Percentiles rank a stretch among this genome's conserved stretches.
phyloP scores from a whole-genome alignment of 1,284 basidiomycete genomes.

The Ustilago xerochloae region DNA sequence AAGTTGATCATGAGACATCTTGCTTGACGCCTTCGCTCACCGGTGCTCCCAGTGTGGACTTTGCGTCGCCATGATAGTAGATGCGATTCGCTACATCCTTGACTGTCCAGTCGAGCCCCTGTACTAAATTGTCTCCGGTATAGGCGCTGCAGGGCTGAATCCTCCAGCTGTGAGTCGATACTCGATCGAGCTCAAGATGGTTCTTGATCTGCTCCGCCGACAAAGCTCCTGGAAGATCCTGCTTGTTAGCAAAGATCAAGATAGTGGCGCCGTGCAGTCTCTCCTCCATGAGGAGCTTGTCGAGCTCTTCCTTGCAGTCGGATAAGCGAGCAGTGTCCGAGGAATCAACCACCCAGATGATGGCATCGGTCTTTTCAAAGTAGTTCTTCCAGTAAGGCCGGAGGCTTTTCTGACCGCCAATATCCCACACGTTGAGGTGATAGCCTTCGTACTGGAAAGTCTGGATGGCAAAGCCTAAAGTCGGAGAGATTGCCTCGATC shows the following conservation, averaged over 20 bases:
- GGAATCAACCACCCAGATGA: slow-evolving; percentile 99
- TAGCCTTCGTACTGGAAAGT: slow-evolving; percentile 89
- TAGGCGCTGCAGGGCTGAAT: slow-evolving; percentile 92
- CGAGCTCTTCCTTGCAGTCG: slow-evolving; percentile 89
- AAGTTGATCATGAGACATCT: slow-evolving; percentile 10
- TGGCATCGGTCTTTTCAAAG: slow-evolving; percentile 96
- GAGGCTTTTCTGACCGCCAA: slow-evolving; percentile 93
- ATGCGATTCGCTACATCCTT: slow-evolving; percentile 77
- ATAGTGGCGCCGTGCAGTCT: slow-evolving; percentile 92
- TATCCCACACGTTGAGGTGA: slow-evolving; percentile 76
- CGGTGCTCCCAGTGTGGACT: slow-evolving; percentile 2
- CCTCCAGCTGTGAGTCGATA: slow-evolving; percentile 88
- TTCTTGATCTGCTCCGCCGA: slow-evolving; percentile 80
- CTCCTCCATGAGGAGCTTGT: slow-evolving; percentile 89
- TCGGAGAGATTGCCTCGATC: slow-evolving; percentile 78
- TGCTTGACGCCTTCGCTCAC: neutral
- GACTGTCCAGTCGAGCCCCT: slow-evolving; percentile 94
- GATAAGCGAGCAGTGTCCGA: slow-evolving; percentile 86
- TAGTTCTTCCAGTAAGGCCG: slow-evolving; percentile 99
- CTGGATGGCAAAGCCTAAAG: slow-evolving; percentile 98
- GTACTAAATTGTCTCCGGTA: slow-evolving; percentile 83
- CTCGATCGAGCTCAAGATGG: slow-evolving; percentile 44
- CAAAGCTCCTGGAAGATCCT: slow-evolving; percentile 91
- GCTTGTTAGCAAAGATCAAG: slow-evolving; percentile 98
- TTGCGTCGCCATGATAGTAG: slow-evolving; percentile 58